Evolutionary conservation across 2,329 filamentous ascomycete genomes (phyloP).

Genomic region (Stachybotrys chartarum): DNA sequence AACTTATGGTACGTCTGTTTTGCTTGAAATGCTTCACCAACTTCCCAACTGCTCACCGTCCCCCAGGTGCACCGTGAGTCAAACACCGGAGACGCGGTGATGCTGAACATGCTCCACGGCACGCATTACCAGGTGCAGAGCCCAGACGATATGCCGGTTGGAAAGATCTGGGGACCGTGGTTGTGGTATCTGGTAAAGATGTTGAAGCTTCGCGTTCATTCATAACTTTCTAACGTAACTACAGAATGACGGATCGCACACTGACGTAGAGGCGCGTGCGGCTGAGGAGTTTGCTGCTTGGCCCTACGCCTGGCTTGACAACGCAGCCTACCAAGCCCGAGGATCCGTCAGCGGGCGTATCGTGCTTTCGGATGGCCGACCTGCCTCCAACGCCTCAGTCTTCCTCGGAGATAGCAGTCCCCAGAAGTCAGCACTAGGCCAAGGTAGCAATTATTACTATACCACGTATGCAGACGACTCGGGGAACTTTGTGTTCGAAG

Average conservation of each 20-base stretch:
- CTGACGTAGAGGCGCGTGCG: not conserved
- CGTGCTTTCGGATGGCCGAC: not conserved
- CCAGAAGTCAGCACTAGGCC: not conserved
- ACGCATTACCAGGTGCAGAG: not conserved
- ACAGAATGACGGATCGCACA: not conserved
- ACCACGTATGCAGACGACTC: not conserved
- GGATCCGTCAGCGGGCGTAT: not conserved
- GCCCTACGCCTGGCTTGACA: not conserved
- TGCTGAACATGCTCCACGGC: conserved; percentile 1
- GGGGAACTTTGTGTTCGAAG: not conserved
- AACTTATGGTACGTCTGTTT: not conserved
- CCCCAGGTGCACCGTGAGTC: not conserved
- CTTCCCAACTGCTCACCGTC: not conserved
- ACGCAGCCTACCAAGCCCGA: not conserved
- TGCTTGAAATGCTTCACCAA: too few species aligned
- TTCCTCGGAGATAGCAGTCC: not conserved
- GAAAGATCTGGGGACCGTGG: conserved; percentile 1
- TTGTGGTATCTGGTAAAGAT: not conserved
- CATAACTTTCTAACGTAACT: not conserved
- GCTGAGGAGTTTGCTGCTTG: not conserved
- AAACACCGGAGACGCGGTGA: not conserved
- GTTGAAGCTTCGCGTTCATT: not conserved
- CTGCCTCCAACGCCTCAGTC: not conserved
- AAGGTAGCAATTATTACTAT: not conserved
- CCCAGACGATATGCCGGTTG: not conserved